phyloP scores from a whole-genome alignment of 31 red algal genomes.

The Porphyra umbilicalis region DNA sequence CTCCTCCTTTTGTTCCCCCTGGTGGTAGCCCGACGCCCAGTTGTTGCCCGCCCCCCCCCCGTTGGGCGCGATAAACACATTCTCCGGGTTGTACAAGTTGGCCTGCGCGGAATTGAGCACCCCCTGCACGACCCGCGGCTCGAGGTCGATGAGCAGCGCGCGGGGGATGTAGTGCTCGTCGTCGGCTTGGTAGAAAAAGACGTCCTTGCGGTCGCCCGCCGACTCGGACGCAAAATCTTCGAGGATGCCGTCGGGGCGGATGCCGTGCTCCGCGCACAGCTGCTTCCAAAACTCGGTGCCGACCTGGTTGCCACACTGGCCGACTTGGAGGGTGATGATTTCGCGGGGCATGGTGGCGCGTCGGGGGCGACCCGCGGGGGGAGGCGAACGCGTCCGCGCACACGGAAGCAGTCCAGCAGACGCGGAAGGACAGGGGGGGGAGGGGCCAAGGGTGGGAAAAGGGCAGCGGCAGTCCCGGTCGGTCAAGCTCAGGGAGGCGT shows the following conservation, averaged over 20 bases:
- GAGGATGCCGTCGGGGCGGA: constrained; percentile 81
- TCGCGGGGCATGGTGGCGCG: constrained; percentile 65
- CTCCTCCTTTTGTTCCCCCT: constrained; percentile 87
- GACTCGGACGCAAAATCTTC: constrained; percentile 60
- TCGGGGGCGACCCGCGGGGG: too few species aligned
- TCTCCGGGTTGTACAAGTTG: constrained; percentile 96
- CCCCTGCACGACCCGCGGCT: constrained; percentile 86
- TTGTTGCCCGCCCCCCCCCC: constrained; percentile 98
- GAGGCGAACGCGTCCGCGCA: not conserved
- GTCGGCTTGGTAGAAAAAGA: constrained; percentile 99
- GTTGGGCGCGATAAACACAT: constrained; percentile 75
- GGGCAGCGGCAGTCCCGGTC: too few species aligned
- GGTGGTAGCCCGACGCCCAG: constrained; percentile 90
- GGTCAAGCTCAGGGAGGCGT: not conserved
- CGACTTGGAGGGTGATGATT: constrained; percentile 94
- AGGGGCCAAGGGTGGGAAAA: not conserved
- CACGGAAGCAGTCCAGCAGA: not conserved
- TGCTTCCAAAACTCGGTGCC: constrained; percentile 99
- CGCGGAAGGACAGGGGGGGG: not conserved
- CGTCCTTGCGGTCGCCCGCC: constrained; percentile 91
- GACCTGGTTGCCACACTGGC: constrained; percentile 97
- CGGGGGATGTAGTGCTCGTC: constrained; percentile 92
- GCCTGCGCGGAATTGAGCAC: constrained; percentile 62
- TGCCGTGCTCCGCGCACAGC: constrained; percentile 95
- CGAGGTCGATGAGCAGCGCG: constrained; percentile 90